phyloP scores from a whole-genome alignment of 768 basidiomycete genomes.

The Mycena crocata region DNA sequence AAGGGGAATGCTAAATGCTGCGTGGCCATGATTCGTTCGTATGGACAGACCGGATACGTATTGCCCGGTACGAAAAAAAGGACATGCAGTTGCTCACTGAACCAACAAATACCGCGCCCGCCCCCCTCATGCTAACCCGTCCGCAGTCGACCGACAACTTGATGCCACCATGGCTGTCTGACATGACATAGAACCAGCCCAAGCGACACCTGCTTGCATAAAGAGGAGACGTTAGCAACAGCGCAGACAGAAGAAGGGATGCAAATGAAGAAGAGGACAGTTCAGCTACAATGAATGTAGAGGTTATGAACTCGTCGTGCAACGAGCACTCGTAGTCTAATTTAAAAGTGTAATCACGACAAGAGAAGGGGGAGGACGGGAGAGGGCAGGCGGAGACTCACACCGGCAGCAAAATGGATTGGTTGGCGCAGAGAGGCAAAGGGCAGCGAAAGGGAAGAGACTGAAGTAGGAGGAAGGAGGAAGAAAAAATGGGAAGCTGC shows the following conservation, averaged over 20 bases:
- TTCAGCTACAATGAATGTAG: slow-evolving; percentile 21
- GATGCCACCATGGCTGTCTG: no score
- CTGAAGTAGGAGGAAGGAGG: background rate
- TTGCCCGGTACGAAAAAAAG: no score
- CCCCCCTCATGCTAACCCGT: no score
- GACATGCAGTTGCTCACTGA: no score
- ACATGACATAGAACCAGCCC: no score
- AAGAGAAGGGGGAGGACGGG: background rate
- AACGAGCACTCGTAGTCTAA: slow-evolving; percentile 30
- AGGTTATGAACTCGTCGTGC: slow-evolving; percentile 19
- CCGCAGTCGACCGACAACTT: no score
- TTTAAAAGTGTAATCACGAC: slow-evolving; percentile 23
- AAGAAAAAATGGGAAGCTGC: background rate
- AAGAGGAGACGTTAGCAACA: background rate
- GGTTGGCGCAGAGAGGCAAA: no score
- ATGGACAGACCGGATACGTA: no score
- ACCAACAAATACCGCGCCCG: no score
- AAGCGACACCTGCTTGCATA: background rate
- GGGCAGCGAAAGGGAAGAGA: background rate
- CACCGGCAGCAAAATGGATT: background rate
- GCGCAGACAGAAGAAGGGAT: no score
- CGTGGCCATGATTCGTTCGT: no score
- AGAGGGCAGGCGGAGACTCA: background rate
- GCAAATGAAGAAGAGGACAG: background rate
- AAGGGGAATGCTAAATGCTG: no score